These are phyloP conservation scores for Coemansia sp. DNA, from an alignment of 192 early-diverging fungal species.

Conservation along the genomic window DNA sequence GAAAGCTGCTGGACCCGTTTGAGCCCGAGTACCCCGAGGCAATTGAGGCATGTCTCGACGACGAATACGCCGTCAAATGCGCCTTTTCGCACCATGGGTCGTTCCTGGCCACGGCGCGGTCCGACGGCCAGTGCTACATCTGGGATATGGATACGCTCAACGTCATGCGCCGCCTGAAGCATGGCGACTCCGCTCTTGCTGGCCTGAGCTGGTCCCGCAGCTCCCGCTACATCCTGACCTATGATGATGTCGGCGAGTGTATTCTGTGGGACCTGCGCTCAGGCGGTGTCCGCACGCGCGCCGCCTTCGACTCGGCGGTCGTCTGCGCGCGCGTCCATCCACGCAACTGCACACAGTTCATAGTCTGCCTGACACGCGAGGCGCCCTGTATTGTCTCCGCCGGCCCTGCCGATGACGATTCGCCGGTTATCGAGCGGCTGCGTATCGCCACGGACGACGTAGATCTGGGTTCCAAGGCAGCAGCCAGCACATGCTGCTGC, in stretches of 20 bases:
- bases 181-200: constrained; percentile 74
- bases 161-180: constrained; percentile 65
- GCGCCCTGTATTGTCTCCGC: constrained; percentile 42
- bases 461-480: constrained; percentile 38
- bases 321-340: constrained; percentile 78
- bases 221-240: constrained; percentile 76
- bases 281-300: constrained; percentile 55
- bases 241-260: constrained; percentile 77
- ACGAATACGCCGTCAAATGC: constrained; percentile 67
- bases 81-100: constrained; percentile 79
- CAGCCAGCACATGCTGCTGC: constrained; percentile 47
- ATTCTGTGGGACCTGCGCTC: constrained; percentile 84
- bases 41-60: constrained; percentile 73
- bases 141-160: constrained; percentile 91
- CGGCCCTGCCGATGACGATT: not conserved
- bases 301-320: constrained; percentile 71
- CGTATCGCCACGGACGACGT: constrained; percentile 20
- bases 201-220: constrained; percentile 85
- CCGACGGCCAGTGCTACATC: constrained; percentile 75
- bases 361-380: constrained; percentile 31
- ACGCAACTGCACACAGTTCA: constrained; percentile 53
- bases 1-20: constrained; percentile 70
- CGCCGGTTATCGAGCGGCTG: constrained; percentile 17
- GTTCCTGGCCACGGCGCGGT: constrained; percentile 76
- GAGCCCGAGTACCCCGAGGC: constrained; percentile 79